phyloP scores from a whole-genome alignment of 1,139 yeast species.

The Sugiyamaella japonica region DNA sequence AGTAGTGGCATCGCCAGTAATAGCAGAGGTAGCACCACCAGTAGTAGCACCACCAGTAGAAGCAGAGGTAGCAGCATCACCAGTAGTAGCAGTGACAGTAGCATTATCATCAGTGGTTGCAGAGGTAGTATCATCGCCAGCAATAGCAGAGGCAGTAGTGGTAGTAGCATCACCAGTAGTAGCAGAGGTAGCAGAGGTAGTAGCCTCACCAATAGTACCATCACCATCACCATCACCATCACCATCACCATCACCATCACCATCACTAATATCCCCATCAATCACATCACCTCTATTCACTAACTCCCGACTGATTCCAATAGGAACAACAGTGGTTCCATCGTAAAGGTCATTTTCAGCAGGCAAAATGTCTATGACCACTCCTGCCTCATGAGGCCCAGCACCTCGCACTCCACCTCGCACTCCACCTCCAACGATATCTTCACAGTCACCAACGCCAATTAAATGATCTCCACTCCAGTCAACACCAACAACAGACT shows the following conservation, averaged over 20 bases:
- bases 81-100: background rate
- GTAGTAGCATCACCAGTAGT: background rate
- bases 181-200: background rate
- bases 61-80: background rate
- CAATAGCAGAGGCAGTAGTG: background rate
- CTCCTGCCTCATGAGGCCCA: too few relatives aligned
- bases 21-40: too few relatives aligned
- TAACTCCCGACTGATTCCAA: too few relatives aligned
- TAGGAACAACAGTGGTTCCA: background rate
- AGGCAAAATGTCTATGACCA: too few relatives aligned
- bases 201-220: background rate
- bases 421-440: too few relatives aligned
- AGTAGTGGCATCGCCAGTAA: background rate
- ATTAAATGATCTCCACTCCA: too few relatives aligned
- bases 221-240: background rate
- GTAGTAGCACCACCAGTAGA: too few relatives aligned
- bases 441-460: too few relatives aligned
- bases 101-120: background rate
- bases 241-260: background rate
- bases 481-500: too few relatives aligned
- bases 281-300: too few relatives aligned
- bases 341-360: too few relatives aligned
- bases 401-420: too few relatives aligned
- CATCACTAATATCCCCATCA: background rate
- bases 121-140: background rate